Evolutionary conservation across 306 rosid genomes (phyloP).

Genomic region (Sicyos edulis): DNA sequence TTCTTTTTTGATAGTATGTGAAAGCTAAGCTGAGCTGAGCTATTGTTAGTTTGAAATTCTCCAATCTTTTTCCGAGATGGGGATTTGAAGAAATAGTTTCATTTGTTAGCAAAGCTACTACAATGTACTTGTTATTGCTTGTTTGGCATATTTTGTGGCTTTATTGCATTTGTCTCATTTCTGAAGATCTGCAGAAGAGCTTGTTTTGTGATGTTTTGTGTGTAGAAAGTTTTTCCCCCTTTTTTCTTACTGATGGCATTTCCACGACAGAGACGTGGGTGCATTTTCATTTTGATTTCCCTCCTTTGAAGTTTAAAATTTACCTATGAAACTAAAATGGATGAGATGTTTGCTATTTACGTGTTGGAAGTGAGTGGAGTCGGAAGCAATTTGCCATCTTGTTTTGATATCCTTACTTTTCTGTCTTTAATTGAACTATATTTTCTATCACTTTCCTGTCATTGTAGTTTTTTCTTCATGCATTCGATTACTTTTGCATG

Average conservation of each 20-base stretch:
- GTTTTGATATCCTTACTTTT: background rate
- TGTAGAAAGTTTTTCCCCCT: background rate
- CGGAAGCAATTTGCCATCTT: background rate
- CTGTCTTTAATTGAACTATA: background rate
- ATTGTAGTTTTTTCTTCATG: background rate
- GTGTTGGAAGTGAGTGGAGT: background rate
- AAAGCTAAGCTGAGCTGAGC: slow-evolving; percentile 9
- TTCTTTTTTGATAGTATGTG: background rate
- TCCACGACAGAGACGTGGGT: background rate
- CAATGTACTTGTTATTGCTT: background rate
- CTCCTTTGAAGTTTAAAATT: background rate
- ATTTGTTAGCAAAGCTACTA: slow-evolving; percentile 9
- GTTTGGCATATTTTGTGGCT: background rate
- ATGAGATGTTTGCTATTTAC: background rate
- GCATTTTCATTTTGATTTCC: background rate
- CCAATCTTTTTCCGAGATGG: background rate
- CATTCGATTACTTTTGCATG: too few relatives aligned
- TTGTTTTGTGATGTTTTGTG: background rate
- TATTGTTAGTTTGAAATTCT: background rate
- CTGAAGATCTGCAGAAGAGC: slow-evolving; percentile 7
- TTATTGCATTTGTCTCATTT: background rate
- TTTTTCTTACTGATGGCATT: background rate
- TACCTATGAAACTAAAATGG: background rate
- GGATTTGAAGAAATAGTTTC: background rate
- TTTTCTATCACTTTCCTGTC: background rate